Conservation (phyloP, 225 moss, liverwort and hornwort species). For the Thuidium tamariscinum region DNA sequence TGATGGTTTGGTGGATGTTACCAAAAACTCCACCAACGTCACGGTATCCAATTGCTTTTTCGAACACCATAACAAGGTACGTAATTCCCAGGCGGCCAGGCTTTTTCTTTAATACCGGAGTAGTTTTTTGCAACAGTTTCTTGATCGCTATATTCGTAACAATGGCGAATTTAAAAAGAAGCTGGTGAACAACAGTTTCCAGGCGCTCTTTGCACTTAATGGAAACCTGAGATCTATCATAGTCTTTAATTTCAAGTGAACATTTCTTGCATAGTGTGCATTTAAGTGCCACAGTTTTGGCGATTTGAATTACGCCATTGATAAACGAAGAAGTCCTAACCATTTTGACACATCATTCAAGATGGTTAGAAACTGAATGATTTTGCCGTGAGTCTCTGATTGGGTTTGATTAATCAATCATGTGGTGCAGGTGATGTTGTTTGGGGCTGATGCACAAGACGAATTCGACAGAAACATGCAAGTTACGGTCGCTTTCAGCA, state of each 20-base stretch:
- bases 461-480: conserved; percentile 29
- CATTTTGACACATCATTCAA: not conserved
- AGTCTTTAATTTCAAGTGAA: no score
- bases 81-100: no score
- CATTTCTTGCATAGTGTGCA: not conserved
- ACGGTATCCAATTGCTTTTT: conserved; percentile 63
- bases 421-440: conserved; percentile 33
- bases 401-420: not conserved
- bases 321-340: not conserved
- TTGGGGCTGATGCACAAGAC: not conserved
- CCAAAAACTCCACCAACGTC: conserved; percentile 30
- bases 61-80: conserved; percentile 18
- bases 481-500: conserved; percentile 40
- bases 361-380: not conserved
- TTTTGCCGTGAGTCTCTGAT: not conserved
- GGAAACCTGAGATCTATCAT: no score
- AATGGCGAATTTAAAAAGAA: not conserved
- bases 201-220: not conserved
- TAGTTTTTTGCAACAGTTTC: not conserved
- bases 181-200: not conserved
- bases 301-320: not conserved
- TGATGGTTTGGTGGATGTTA: conserved; percentile 59
- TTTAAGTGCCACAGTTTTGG: not conserved
- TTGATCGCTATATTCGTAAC: no score
- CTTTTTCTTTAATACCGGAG: not conserved